Base-by-base conservation (phyloP, 2,329 filamentous ascomycete genomes). In the Cordyceps cicadae region DNA sequence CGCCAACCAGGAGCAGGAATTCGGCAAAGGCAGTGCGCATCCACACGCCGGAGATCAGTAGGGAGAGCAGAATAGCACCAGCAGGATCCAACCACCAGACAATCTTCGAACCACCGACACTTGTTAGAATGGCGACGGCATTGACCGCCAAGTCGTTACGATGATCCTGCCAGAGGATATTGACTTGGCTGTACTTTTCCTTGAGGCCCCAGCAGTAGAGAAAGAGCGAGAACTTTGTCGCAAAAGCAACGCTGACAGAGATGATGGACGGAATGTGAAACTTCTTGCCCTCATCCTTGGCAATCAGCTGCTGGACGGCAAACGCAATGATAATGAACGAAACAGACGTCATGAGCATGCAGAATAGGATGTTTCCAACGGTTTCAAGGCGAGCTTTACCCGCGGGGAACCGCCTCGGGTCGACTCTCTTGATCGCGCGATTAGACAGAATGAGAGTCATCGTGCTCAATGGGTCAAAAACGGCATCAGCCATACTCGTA, bases 111-210 rank as follows among this genome's bases (percentile, higher is more conserved):
- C 94, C 94, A 60, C 91, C 90, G n/a, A 97, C 87, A 3, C 89
- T 93, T 1, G 92, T 97, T 59, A 97, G 75, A 64, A 97, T 86
- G 83, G 89, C 92, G 67, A 96, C 91, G 59, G 91, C 91, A 72
- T 97, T 99, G 81, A 99, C 91, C 68, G 96, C 81, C n/a, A 99
- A 80, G 70, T 99, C 94, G 70, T 99, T 99, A 63, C 94, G 87
- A 76, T 99, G 94, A 70, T 97, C 93, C 73, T 96, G 90, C 92
- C 92, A 97, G 15, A 97, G 79, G 70, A 97, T 97, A 61, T 89
- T 84, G 64, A 97, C 86, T 73, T 97, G 92, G 63, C 86, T 91
- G 78, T 97, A 96, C 68, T 90, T 89, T 76, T 97, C 87, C 66
- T 93, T 87, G 68, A 97, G 76, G 5, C 90, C 85, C 85, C 88